phyloP scores from a whole-genome alignment of 768 basidiomycete genomes.

The Phanerochaete sordida region DNA sequence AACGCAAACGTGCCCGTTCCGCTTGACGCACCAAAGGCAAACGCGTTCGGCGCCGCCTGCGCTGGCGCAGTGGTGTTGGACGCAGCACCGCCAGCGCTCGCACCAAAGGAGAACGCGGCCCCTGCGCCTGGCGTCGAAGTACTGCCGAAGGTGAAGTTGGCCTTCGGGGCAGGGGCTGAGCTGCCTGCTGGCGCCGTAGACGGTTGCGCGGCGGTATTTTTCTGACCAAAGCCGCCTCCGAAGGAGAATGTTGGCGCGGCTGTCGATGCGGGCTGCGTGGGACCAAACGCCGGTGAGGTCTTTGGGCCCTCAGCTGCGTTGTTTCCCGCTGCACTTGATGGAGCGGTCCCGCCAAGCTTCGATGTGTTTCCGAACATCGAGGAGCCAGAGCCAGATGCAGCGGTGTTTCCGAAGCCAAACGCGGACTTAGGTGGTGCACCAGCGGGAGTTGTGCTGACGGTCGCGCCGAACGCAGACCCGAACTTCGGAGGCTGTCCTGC shows the following conservation, averaged over 20 bases:
- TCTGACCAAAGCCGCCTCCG: slow-evolving; percentile 5
- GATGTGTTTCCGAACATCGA: slow-evolving; percentile 1
- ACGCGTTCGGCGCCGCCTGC: not conserved
- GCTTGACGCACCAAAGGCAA: slow-evolving; percentile 7
- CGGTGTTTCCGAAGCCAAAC: slow-evolving; percentile 8
- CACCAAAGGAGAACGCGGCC: not conserved
- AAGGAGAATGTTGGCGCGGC: not conserved
- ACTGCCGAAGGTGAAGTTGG: not conserved
- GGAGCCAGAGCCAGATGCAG: not conserved
- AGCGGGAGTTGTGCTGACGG: not conserved
- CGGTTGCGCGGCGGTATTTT: not conserved
- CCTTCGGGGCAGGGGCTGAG: not conserved
- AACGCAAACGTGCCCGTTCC: slow-evolving; percentile 9
- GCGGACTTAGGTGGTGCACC: slow-evolving; percentile 5
- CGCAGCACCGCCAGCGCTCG: not conserved
- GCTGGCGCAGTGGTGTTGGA: not conserved
- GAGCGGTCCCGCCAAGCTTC: not conserved
- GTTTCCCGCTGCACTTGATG: not conserved
- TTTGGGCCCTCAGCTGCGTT: not conserved
- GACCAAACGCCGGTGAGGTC: not conserved
- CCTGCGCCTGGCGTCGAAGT: not conserved
- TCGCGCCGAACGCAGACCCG: slow-evolving; percentile 9
- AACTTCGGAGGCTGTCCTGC: slow-evolving; percentile 14
- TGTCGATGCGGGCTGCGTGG: not conserved
- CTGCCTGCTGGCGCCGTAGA: not conserved